Evolutionary conservation across 148 eudicot species (phyloP).

Genomic region (Rhododendron molle): DNA sequence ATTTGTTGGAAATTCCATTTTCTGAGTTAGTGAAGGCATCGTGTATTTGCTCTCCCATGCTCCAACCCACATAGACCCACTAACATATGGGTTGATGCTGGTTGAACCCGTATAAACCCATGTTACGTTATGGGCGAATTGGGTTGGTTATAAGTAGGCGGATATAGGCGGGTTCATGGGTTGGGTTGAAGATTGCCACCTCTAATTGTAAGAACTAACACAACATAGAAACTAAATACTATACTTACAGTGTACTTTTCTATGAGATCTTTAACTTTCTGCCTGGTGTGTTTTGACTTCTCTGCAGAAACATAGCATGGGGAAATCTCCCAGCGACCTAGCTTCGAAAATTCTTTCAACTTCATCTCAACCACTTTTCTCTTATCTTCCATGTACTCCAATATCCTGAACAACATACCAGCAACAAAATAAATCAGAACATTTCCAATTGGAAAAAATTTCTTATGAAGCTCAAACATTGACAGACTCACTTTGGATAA

Average conservation of each 20-base stretch:
- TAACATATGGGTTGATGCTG: too few relatives aligned
- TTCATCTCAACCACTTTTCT: constrained; percentile 59
- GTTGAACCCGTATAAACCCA: too few relatives aligned
- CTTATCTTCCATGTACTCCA: constrained; percentile 49
- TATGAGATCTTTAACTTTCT: constrained; percentile 64
- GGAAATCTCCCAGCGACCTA: constrained; percentile 62
- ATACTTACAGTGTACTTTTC: constrained; percentile 79
- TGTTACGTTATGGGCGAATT: too few relatives aligned
- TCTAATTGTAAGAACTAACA: neutral
- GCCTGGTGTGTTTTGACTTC: constrained; percentile 59
- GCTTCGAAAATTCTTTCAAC: constrained; percentile 52
- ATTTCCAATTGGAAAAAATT: neutral
- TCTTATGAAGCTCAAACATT: neutral
- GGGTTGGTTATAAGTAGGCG: too few relatives aligned
- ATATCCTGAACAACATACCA: constrained; percentile 35
- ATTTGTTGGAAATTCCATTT: too few relatives aligned
- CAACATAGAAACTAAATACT: neutral
- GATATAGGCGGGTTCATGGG: too few relatives aligned
- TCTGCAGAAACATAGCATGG: constrained; percentile 58
- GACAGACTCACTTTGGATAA: constrained; percentile 63
- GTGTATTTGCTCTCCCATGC: too few relatives aligned
- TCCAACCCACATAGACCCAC: too few relatives aligned
- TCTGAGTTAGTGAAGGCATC: too few relatives aligned
- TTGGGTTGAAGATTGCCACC: too few relatives aligned
- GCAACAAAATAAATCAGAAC: neutral